Percentiles rank a stretch among this genome's conserved stretches.
Evolutionary conservation across 495 filamentous ascomycete genomes (phyloP).

Genomic region (Cladorrhinum samala): DNA sequence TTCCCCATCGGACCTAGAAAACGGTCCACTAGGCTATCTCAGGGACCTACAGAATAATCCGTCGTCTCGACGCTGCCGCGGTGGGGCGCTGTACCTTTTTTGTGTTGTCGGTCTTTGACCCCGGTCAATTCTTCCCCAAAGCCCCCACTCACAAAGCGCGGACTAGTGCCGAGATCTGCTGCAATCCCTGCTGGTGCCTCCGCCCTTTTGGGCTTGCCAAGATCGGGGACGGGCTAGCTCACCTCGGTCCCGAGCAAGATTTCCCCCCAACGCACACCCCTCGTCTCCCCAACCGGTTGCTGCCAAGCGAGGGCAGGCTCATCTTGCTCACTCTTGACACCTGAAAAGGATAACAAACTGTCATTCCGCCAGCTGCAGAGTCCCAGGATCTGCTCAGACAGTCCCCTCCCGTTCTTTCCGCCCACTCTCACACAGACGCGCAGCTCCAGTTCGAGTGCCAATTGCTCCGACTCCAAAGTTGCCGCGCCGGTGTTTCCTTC

Average conservation of each 20-base stretch:
- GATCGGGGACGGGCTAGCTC: background rate
- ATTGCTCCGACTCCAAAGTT: background rate
- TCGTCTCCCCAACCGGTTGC: background rate
- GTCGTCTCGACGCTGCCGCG: background rate
- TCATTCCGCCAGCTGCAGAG: background rate
- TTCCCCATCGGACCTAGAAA: constrained; percentile 27
- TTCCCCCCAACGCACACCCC: background rate
- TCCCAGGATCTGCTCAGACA: background rate
- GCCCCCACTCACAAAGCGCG: background rate
- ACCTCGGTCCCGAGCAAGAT: background rate
- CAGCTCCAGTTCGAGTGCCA: no score
- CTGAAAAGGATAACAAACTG: background rate
- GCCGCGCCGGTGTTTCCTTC: no score
- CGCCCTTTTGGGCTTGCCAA: background rate
- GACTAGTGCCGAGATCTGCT: background rate
- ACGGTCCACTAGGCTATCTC: constrained; percentile 4
- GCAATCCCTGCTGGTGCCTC: background rate
- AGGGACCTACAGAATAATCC: constrained; percentile 10
- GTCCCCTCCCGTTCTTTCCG: background rate
- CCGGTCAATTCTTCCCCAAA: background rate
- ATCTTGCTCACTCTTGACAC: background rate
- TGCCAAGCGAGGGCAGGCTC: background rate
- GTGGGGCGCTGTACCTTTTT: constrained; percentile 1
- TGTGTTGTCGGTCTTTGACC: constrained; percentile 1
- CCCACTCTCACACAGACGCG: background rate